Evolutionary conservation across 768 basidiomycete species (phyloP).

Genomic region (Boletus vermiculosoides): DNA sequence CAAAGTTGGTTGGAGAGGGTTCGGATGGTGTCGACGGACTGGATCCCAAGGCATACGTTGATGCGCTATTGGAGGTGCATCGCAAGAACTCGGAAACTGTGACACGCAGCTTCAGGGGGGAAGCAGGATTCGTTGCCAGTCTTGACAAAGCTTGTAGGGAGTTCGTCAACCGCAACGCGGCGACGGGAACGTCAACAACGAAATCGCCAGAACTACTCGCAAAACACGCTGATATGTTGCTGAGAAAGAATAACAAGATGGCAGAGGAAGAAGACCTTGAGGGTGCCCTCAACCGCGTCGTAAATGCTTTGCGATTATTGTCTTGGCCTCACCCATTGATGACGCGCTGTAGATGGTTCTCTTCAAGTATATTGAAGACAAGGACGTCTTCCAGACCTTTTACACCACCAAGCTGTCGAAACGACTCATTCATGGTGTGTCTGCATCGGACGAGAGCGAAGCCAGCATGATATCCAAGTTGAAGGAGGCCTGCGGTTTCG

Average conservation of each 20-base stretch:
- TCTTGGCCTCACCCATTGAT: neutral
- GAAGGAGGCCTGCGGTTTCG: conserved; percentile 95
- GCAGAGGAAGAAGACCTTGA: conserved; percentile 91
- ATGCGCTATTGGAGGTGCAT: conserved; percentile 88
- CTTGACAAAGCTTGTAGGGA: conserved; percentile 94
- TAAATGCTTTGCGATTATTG: conserved; percentile 38
- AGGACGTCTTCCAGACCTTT: conserved; percentile 98
- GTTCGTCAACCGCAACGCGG: conserved; percentile 91
- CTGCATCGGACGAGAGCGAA: conserved; percentile 94
- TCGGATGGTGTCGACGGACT: conserved; percentile 54
- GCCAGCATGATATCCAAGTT: conserved; percentile 97
- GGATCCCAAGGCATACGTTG: conserved; percentile 94
- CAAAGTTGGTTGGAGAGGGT: conserved; percentile 61
- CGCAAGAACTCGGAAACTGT: conserved; percentile 90
- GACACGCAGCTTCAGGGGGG: conserved; percentile 83
- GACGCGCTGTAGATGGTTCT: conserved; percentile 73
- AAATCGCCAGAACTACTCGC: conserved; percentile 92
- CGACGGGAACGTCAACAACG: conserved; percentile 77
- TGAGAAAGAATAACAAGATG: conserved; percentile 95
- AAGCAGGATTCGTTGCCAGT: conserved; percentile 90
- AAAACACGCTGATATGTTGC: conserved; percentile 84
- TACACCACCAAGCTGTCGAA: conserved; percentile 93
- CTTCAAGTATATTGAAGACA: conserved; percentile 98
- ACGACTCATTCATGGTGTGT: conserved; percentile 87
- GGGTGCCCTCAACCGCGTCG: conserved; percentile 85